phyloP scores from a whole-genome alignment of 2,329 filamentous ascomycete species.

The Phyllosticta paracitricarpa region DNA sequence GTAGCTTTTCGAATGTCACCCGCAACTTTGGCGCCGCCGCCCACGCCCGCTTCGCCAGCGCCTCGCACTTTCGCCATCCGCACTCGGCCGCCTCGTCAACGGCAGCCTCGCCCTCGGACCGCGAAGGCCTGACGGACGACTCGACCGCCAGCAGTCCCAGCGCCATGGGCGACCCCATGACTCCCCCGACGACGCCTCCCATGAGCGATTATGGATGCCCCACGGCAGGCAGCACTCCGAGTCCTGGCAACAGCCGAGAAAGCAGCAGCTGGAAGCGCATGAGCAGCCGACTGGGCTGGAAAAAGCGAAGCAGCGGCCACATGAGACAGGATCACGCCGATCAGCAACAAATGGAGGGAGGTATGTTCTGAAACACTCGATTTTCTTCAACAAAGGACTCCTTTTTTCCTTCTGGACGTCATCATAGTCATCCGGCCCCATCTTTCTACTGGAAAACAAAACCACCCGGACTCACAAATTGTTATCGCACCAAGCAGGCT shows the following conservation, averaged over 20 bases:
- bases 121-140: slow-evolving; percentile 48
- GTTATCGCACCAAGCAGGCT: not conserved
- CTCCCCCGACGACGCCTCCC: slow-evolving; percentile 64
- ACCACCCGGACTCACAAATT: not conserved
- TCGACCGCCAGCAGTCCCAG: slow-evolving; percentile 38
- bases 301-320: slow-evolving; percentile 17
- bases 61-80: slow-evolving; percentile 11
- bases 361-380: slow-evolving; percentile 5
- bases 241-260: slow-evolving; percentile 26
- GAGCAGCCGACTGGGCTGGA: slow-evolving; percentile 32
- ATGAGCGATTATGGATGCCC: slow-evolving; percentile 20
- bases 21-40: slow-evolving; percentile 14
- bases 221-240: slow-evolving; percentile 24
- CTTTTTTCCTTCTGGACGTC: not conserved
- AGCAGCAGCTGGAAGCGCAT: slow-evolving; percentile 29
- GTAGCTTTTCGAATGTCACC: slow-evolving; percentile 16
- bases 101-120: slow-evolving; percentile 13
- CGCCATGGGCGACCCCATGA: slow-evolving; percentile 38
- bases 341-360: slow-evolving; percentile 9
- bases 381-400: not conserved
- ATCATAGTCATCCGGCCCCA: not conserved
- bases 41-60: slow-evolving; percentile 24
- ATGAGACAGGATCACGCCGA: slow-evolving; percentile 7
- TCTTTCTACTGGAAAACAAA: not conserved
- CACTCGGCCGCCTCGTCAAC: slow-evolving; percentile 14